Conservation (phyloP, 2,329 filamentous ascomycete genomes). For the Venturia nashicola region DNA sequence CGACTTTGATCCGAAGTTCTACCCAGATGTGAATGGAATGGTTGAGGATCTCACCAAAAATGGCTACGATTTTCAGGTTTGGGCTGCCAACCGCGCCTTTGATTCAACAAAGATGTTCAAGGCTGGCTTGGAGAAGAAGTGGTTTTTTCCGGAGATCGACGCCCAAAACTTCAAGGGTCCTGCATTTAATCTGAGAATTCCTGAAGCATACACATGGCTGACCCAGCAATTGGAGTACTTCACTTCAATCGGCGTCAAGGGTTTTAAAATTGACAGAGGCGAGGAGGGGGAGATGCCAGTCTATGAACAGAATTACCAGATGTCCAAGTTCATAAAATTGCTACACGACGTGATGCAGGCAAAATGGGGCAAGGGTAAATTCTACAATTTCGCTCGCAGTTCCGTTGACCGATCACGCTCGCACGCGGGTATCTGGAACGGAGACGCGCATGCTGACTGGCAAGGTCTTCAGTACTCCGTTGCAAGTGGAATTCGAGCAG, state of each 20-base stretch:
- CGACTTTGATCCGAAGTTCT: slow-evolving; percentile 24
- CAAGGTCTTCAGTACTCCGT: slow-evolving; percentile 22
- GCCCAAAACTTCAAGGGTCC: slow-evolving; percentile 20
- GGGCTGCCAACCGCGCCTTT: slow-evolving; percentile 26
- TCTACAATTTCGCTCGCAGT: slow-evolving; percentile 24
- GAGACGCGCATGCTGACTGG: slow-evolving; percentile 23
- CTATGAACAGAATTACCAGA: slow-evolving; percentile 25
- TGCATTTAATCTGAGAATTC: slow-evolving; percentile 25
- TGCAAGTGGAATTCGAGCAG: slow-evolving; percentile 21
- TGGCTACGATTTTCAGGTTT: slow-evolving; percentile 25
- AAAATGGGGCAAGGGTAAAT: slow-evolving; percentile 19
- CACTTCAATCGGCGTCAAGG: slow-evolving; percentile 22
- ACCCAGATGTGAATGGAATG: slow-evolving; percentile 20
- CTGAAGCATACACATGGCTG: slow-evolving; percentile 24
- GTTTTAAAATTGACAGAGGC: slow-evolving; percentile 28
- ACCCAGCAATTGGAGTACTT: slow-evolving; percentile 19
- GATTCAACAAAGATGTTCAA: slow-evolving; percentile 22
- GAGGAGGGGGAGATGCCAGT: slow-evolving; percentile 28
- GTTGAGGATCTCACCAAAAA: slow-evolving; percentile 20
- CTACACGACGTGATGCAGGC: slow-evolving; percentile 22
- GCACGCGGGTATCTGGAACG: slow-evolving; percentile 24
- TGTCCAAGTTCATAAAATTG: slow-evolving; percentile 20
- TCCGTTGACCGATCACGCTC: slow-evolving; percentile 22
- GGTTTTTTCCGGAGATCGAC: slow-evolving; percentile 21
- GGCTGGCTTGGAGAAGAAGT: slow-evolving; percentile 16